Evolutionary conservation across 2,329 filamentous ascomycete species (phyloP), one percentile per base, ranked within the genome.

Genomic region (Neonectria magnoliae): DNA sequence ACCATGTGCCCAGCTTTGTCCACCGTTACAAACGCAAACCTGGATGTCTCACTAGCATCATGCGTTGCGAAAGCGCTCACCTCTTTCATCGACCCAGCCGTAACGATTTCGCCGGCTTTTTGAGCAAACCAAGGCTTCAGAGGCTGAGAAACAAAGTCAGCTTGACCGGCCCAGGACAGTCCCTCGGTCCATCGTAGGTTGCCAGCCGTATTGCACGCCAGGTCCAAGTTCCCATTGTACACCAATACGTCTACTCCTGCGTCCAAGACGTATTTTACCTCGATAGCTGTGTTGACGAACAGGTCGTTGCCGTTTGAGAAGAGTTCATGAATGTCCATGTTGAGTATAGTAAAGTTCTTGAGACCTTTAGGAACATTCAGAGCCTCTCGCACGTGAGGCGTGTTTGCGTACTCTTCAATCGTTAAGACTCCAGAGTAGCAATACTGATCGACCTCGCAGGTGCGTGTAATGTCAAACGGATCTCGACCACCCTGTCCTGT

Each of bases 191-290:
- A 71, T 48, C 52, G 54, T 5, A 71, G 1, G 25, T 71, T 71
- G 4, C 69, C 69, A 2, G 69, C 65, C 0, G 67, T 71, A 11
- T 71, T 71, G 25, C 69, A 71, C 0, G 69, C 69, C 0, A 71
- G 60, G 9, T 71, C 69, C 1, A 71, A 10, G 2, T 71, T 71
- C 5, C 69, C 69, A 25, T 71, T 68, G 16, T 71, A 71, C 16
- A 71, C 33, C 0, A 71, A 25, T 1, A 71, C 67, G 16, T 71
- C 67, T 0, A 71, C n/a, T 0, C 54, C 41, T 1, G 55, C 18
- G 9, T 67, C 18, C 6, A 70, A 56, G 0, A 71, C 13, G 16
- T 64, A 67, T 0, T 57, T 27, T 0, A 71, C 51, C 20, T 72
- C 60, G 1, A 13, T 6, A 1, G 20, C 36, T 52, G 60, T 4